Conservation (phyloP, 1,284 basidiomycete species). For the Puccinia novopanici region DNA sequence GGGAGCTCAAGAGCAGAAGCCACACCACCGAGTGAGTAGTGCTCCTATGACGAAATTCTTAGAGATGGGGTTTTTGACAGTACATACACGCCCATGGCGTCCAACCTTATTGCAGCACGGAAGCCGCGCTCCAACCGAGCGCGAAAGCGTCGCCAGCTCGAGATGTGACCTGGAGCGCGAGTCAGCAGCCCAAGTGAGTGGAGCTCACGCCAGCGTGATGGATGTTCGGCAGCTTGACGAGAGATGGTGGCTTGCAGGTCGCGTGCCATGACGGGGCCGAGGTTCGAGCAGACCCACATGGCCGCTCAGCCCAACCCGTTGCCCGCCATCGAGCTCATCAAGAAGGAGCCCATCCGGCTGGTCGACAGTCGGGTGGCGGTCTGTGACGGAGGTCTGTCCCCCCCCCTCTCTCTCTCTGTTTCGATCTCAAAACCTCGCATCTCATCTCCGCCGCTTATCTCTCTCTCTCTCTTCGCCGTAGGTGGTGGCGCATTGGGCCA, state of each 20-base stretch:
- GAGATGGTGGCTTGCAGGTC: conserved; percentile 53
- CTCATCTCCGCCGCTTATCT: conserved; percentile 41
- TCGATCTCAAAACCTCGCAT: background rate
- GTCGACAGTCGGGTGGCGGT: conserved; percentile 78
- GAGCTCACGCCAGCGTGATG: background rate
- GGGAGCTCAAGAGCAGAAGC: no score
- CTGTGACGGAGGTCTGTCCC: no score
- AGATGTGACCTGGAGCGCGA: conserved; percentile 4
- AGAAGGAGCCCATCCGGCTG: conserved; percentile 75
- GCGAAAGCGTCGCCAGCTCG: no score
- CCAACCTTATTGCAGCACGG: no score
- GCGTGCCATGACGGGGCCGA: conserved; percentile 65
- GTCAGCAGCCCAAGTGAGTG: conserved; percentile 17
- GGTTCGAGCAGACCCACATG: conserved; percentile 88
- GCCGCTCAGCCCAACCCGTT: conserved; percentile 84
- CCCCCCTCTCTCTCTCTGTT: no score
- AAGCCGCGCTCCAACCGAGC: no score
- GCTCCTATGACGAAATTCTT: no score
- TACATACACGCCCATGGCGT: no score
- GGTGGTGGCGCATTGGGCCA: conserved; percentile 94
- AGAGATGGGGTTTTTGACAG: no score
- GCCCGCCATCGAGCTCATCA: conserved; percentile 70
- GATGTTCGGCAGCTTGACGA: no score
- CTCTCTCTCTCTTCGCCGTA: conserved; percentile 60
- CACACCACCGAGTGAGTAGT: no score